These are phyloP conservation scores for Penicillium sp. DNA, from an alignment of 2,329 filamentous ascomycete genomes.

Conservation along the genomic window DNA sequence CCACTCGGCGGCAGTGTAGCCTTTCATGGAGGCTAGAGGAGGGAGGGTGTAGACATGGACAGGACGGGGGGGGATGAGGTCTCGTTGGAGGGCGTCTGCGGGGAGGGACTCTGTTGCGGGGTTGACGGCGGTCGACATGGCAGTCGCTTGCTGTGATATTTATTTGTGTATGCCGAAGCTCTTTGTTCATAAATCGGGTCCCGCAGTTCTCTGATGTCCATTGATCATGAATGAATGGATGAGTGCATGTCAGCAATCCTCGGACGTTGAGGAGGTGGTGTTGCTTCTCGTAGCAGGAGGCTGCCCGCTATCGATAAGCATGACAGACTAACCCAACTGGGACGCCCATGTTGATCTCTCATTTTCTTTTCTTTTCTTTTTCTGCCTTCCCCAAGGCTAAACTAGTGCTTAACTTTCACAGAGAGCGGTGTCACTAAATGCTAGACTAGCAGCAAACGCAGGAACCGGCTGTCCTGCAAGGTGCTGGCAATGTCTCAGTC, in stretches of 20 bases:
- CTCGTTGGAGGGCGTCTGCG: conserved; percentile 73
- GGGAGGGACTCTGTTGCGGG: conserved; percentile 68
- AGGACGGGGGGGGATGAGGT: conserved; percentile 70
- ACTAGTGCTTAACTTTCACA: no score
- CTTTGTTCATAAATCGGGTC: no score
- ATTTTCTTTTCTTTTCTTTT: not conserved
- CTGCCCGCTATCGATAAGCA: no score
- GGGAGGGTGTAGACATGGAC: conserved; percentile 89
- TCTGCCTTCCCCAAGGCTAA: no score
- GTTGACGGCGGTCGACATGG: conserved; percentile 45
- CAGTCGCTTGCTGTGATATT: not conserved
- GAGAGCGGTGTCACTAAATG: not conserved
- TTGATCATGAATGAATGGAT: no score
- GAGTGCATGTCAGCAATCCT: no score
- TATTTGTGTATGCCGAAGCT: no score
- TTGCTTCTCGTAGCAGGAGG: no score
- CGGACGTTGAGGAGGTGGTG: no score
- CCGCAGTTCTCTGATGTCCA: no score
- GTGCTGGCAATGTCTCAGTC: conserved; percentile 7
- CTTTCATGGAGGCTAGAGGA: conserved; percentile 70
- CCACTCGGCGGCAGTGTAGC: conserved; percentile 75
- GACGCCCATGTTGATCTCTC: no score
- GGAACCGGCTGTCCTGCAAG: conserved; percentile 7
- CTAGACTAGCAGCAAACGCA: not conserved
- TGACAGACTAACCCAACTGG: no score